phyloP scores from a whole-genome alignment of 176 grass and related monocot species.

The Eleusine coracana region DNA sequence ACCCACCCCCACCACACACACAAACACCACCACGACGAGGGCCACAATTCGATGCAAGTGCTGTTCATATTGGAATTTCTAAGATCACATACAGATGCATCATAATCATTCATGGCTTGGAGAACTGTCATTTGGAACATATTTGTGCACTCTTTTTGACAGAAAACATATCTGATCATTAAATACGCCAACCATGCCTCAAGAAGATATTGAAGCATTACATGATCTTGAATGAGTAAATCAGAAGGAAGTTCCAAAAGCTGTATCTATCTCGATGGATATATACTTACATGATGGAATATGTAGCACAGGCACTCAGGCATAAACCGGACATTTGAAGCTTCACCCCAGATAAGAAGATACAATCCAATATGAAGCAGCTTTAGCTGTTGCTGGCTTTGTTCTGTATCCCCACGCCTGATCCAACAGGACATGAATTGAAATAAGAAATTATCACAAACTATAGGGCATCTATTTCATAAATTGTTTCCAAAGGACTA shows the following conservation, averaged over 20 bases:
- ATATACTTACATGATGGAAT: slow-evolving; percentile 64
- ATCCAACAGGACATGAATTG: slow-evolving; percentile 26
- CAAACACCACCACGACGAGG: too few relatives aligned
- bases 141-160: background rate
- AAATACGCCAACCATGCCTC: background rate
- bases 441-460: slow-evolving; percentile 9
- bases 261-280: background rate
- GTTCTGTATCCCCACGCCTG: slow-evolving; percentile 18
- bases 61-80: background rate
- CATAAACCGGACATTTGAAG: slow-evolving; percentile 82
- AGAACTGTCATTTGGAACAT: background rate
- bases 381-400: slow-evolving; percentile 50
- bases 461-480: background rate
- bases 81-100: background rate
- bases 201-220: slow-evolving; percentile 3
- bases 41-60: too few relatives aligned
- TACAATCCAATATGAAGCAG: slow-evolving; percentile 81
- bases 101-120: background rate
- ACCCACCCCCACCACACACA: too few relatives aligned
- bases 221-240: slow-evolving; percentile 11
- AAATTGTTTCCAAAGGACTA: background rate
- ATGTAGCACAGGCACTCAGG: slow-evolving; percentile 84
- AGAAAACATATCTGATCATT: background rate
- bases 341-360: slow-evolving; percentile 85
- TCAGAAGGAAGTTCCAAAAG: slow-evolving; percentile 12